Conservation (phyloP, 129 eudicot genomes). For the Arctium minus region DNA sequence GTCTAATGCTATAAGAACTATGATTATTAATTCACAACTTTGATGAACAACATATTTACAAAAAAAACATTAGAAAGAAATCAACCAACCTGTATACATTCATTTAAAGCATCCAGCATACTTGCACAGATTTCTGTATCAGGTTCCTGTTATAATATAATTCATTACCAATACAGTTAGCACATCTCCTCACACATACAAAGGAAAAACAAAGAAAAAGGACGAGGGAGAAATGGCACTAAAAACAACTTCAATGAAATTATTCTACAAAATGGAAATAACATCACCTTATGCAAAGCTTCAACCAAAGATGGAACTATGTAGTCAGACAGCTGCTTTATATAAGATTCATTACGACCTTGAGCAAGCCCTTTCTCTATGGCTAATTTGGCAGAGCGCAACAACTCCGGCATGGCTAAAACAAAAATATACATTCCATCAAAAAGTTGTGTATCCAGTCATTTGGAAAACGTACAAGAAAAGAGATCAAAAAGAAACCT, state of each 20-base stretch:
- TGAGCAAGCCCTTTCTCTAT: conserved; percentile 97
- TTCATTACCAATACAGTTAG: conserved; percentile 6
- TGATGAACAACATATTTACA: background rate
- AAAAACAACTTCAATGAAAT: background rate
- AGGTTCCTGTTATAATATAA: conserved; percentile 69
- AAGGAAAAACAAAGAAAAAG: background rate
- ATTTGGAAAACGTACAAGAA: background rate
- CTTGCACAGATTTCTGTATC: conserved; percentile 93
- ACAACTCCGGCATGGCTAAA: conserved; percentile 95
- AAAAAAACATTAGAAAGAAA: background rate
- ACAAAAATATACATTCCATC: background rate
- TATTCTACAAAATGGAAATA: background rate
- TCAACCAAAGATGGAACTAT: conserved; percentile 91
- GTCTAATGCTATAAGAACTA: background rate
- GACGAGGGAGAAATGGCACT: background rate
- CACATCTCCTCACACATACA: background rate
- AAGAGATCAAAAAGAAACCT: conserved; percentile 38
- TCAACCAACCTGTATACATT: conserved; percentile 80
- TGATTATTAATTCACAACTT: background rate
- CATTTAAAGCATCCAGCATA: conserved; percentile 94
- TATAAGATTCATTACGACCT: conserved; percentile 85
- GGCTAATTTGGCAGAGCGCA: conserved; percentile 93
- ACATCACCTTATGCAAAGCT: conserved; percentile 85
- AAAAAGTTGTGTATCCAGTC: background rate
- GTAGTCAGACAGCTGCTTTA: conserved; percentile 94